Conservation (phyloP, 148 eudicot genomes). For the Pharnaceum exiguum region DNA sequence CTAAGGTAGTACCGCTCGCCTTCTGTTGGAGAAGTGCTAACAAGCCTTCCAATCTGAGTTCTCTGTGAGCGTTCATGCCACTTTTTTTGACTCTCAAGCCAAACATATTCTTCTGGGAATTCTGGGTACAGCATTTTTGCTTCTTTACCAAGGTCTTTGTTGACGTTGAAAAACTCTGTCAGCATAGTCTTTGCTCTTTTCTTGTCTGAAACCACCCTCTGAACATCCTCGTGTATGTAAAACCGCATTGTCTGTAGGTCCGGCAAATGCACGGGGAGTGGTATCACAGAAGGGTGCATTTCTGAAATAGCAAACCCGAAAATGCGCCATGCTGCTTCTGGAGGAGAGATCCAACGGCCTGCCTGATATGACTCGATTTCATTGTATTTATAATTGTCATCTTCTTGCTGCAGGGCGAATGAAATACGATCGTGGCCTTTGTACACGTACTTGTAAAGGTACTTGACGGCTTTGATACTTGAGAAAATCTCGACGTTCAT, state of each 20-base stretch:
- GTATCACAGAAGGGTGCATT: neutral
- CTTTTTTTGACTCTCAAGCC: neutral
- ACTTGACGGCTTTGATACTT: neutral
- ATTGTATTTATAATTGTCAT: too few species aligned
- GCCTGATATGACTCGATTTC: neutral
- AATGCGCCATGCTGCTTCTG: neutral
- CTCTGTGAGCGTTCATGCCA: neutral
- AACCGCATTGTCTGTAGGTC: neutral
- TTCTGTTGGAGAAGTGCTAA: neutral
- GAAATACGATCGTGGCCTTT: neutral
- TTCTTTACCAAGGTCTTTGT: neutral
- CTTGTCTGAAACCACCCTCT: too few species aligned
- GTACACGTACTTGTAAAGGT: neutral
- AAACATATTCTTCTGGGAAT: neutral
- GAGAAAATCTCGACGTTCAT: neutral
- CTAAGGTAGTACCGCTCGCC: neutral
- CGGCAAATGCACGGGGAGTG: neutral
- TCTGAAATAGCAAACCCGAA: neutral
- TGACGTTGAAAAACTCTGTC: neutral
- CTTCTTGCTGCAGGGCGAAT: neutral
- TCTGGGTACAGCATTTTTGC: neutral
- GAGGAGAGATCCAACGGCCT: neutral
- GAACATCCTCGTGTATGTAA: too few species aligned
- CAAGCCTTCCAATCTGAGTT: neutral
- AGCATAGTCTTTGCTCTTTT: neutral